Conservation (phyloP, 78 protist genomes). For the Dictyostelium capitatum region DNA sequence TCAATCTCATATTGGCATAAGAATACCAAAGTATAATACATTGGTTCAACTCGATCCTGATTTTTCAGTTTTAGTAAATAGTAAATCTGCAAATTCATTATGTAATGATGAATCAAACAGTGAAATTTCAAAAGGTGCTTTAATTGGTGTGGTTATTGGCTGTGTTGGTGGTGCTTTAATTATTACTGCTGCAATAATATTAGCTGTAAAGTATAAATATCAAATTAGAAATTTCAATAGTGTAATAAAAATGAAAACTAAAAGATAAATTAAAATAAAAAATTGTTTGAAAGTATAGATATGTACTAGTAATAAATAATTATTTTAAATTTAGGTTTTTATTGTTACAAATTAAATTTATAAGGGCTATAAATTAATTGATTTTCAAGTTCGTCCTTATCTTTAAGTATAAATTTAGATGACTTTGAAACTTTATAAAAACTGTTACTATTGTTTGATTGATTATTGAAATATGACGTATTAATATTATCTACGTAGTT, state of each 20-base stretch:
- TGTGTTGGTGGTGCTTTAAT: not conserved
- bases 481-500: not conserved
- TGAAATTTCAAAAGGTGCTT: not conserved
- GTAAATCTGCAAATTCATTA: not conserved
- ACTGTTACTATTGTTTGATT: not conserved
- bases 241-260: not conserved
- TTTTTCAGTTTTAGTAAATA: not conserved
- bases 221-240: not conserved
- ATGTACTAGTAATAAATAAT: no score
- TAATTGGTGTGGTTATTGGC: not conserved
- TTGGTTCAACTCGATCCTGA: not conserved
- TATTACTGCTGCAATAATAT: not conserved
- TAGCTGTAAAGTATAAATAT: no score
- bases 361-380: constrained; percentile 5
- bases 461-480: not conserved
- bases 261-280: no score
- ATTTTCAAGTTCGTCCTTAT: not conserved
- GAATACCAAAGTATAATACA: not conserved
- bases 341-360: not conserved
- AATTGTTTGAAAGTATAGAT: no score
- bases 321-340: no score
- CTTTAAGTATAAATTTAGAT: not conserved
- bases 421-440: constrained; percentile 3
- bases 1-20: not conserved
- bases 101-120: not conserved